A percentile compares a stretch with the other conserved stretches of the same genome.
These are phyloP conservation scores for Physcomitrium patens DNA, from an alignment of 225 moss, liverwort and hornwort genomes.

Conservation along the genomic window DNA sequence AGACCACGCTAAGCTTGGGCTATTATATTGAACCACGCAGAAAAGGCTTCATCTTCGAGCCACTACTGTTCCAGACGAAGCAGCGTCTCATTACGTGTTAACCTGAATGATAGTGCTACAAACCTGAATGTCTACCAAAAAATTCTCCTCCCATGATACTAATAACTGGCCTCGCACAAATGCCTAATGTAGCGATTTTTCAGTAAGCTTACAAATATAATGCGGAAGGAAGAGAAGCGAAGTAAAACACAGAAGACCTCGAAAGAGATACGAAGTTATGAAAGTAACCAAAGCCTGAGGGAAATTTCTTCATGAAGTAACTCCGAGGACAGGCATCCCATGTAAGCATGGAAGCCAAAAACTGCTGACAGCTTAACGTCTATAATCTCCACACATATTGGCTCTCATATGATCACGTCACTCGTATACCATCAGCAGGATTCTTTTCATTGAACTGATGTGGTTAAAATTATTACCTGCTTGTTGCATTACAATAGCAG, in stretches of 20 bases:
- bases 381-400: not conserved
- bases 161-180: conserved; percentile 10
- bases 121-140: not conserved
- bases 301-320: not conserved
- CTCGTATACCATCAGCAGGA: not conserved
- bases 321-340: not conserved
- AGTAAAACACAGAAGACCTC: not conserved
- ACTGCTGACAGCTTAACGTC: not conserved
- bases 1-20: not conserved
- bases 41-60: not conserved
- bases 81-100: no score
- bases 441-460: not conserved
- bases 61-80: no score
- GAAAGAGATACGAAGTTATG: not conserved
- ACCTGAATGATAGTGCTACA: not conserved
- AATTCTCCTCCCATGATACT: not conserved
- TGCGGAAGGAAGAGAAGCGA: not conserved
- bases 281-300: not conserved
- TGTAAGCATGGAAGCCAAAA: not conserved
- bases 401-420: not conserved
- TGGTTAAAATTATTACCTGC: conserved; percentile 33
- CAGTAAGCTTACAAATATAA: not conserved
- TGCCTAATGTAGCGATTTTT: not conserved
- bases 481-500: conserved; percentile 38
- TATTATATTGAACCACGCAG: not conserved